Percentiles rank a stretch among this genome's conserved stretches.
phyloP scores from a whole-genome alignment of 257 asterid species.

The Henckelia pumila region DNA sequence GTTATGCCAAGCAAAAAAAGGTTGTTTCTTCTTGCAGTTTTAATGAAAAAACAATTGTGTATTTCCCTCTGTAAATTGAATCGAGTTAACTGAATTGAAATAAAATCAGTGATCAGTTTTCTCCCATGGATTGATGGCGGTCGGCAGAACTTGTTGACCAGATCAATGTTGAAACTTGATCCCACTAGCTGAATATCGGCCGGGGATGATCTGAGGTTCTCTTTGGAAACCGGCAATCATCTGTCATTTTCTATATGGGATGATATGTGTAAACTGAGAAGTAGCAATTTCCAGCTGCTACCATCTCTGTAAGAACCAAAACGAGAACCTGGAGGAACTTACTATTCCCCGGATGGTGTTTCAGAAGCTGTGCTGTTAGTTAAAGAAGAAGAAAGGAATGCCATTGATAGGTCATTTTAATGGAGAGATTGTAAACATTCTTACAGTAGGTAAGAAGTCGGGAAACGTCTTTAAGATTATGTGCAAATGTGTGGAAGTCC shows the following conservation, averaged over 20 bases:
- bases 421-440: no score
- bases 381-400: slow-evolving; percentile 66
- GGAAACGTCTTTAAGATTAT: no score
- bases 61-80: no score
- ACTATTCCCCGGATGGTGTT: slow-evolving; percentile 66
- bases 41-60: no score
- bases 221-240: background rate
- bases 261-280: no score
- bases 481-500: no score
- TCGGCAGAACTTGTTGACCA: background rate
- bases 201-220: background rate
- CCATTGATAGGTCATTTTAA: no score
- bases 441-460: no score
- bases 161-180: background rate
- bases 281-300: background rate
- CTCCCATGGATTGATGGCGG: background rate
- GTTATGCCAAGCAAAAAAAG: no score
- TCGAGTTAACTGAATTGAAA: no score
- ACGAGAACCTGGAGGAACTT: background rate
- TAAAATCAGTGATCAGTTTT: background rate
- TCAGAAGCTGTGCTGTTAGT: slow-evolving; percentile 59
- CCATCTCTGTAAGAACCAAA: background rate
- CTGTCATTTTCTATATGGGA: background rate
- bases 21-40: background rate
- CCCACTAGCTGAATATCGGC: background rate